Percentiles rank a stretch among this genome's conserved stretches.
Conservation (phyloP, 805 yeast species). For the Metschnikowia kunwiensis region DNA sequence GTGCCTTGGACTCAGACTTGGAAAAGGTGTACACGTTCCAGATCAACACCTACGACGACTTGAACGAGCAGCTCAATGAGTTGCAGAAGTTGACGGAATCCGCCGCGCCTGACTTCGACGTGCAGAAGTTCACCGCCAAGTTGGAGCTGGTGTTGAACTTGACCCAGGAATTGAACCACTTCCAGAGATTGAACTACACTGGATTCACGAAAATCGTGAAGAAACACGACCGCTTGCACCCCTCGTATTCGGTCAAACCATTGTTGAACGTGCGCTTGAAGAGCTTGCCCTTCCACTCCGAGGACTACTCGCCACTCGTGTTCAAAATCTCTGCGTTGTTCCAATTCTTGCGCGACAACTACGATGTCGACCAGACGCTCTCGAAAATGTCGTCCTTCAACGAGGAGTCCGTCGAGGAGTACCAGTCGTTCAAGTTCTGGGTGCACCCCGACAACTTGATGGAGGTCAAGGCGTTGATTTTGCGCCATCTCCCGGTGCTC, state of each 20-base stretch:
- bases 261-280: constrained; percentile 82
- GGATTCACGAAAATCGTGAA: constrained; percentile 93
- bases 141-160: constrained; percentile 71
- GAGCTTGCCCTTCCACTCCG: constrained; percentile 87
- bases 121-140: constrained; percentile 57
- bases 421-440: constrained; percentile 85
- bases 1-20: constrained; percentile 62
- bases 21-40: constrained; percentile 79
- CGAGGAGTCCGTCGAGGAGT: constrained; percentile 35
- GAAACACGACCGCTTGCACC: constrained; percentile 90
- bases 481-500: constrained; percentile 89
- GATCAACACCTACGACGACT: constrained; percentile 59
- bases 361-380: constrained; percentile 47
- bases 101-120: constrained; percentile 45
- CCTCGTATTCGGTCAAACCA: constrained; percentile 86
- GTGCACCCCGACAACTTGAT: constrained; percentile 85
- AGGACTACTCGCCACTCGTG: constrained; percentile 88
- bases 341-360: constrained; percentile 75
- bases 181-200: constrained; percentile 88
- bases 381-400: constrained; percentile 48
- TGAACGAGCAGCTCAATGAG: constrained; percentile 60
- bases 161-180: constrained; percentile 85
- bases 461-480: constrained; percentile 95
- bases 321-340: constrained; percentile 79
- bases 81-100: constrained; percentile 57